A percentile compares a stretch with the other conserved stretches of the same genome.
phyloP scores from a whole-genome alignment of 768 basidiomycete species.

The Trametes meyenii region DNA sequence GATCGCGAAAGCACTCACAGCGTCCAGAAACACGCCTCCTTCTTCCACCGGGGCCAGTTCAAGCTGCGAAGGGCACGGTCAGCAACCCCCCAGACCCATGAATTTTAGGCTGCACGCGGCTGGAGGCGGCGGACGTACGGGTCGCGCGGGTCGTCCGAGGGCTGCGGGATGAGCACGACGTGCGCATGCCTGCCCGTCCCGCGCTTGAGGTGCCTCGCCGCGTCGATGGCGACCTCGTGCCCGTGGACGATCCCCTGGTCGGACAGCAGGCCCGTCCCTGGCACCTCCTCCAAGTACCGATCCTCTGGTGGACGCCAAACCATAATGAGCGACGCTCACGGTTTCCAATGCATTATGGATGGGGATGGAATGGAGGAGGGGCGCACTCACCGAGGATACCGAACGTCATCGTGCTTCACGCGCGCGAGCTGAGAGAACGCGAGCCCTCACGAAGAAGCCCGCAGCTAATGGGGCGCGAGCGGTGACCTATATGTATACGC shows the following conservation, averaged over 20 bases:
- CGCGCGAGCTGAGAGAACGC: background rate
- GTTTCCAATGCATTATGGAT: background rate
- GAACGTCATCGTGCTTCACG: slow-evolving; percentile 35
- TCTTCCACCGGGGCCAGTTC: slow-evolving; percentile 50
- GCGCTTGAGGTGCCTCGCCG: slow-evolving; percentile 39
- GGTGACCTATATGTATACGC: background rate
- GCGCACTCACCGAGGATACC: slow-evolving; percentile 40
- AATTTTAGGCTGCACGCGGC: background rate
- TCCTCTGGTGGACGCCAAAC: slow-evolving; percentile 35
- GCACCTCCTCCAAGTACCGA: slow-evolving; percentile 39
- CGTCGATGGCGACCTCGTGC: slow-evolving; percentile 38
- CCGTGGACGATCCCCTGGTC: slow-evolving; percentile 43
- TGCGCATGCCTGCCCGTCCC: slow-evolving; percentile 42
- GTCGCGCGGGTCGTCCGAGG: slow-evolving; percentile 46
- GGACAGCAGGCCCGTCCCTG: slow-evolving; percentile 45
- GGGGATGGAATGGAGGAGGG: background rate
- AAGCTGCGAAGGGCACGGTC: slow-evolving; percentile 20
- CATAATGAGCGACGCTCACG: background rate
- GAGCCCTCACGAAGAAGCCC: background rate
- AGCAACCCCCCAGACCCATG: background rate
- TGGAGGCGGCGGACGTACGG: slow-evolving; percentile 38
- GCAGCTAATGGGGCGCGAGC: background rate
- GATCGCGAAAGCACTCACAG: slow-evolving; percentile 37
- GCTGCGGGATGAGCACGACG: slow-evolving; percentile 46
- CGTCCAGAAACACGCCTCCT: slow-evolving; percentile 50